A percentile compares a stretch with the other conserved stretches of the same genome.
Evolutionary conservation across 495 filamentous ascomycete genomes (phyloP).

Genomic region (Letharia columbiana): DNA sequence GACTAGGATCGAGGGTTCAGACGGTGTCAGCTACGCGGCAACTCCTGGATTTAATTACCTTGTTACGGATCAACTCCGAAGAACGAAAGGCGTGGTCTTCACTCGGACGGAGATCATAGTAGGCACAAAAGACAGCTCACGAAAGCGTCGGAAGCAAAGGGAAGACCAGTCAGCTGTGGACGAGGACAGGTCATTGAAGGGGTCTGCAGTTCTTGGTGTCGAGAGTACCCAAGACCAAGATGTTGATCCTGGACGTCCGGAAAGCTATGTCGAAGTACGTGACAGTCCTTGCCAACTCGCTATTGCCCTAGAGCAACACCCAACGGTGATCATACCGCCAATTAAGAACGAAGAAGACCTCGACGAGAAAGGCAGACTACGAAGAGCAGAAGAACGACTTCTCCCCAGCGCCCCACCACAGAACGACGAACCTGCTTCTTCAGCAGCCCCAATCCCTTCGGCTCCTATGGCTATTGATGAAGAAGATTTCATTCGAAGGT

Average conservation of each 20-base stretch:
- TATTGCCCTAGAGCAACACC: slow-evolving; percentile 28
- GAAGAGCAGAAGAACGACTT: slow-evolving; percentile 57
- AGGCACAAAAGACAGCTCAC: slow-evolving; percentile 73
- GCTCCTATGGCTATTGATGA: slow-evolving; percentile 40
- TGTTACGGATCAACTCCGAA: slow-evolving; percentile 78
- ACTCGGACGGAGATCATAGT: slow-evolving; percentile 77
- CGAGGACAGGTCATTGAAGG: background rate
- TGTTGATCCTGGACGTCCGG: slow-evolving; percentile 19
- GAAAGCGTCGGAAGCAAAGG: slow-evolving; percentile 44
- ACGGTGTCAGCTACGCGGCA: slow-evolving; percentile 31
- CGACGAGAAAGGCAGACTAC: slow-evolving; percentile 61
- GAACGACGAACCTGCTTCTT: slow-evolving; percentile 42
- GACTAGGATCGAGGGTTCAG: slow-evolving; percentile 39
- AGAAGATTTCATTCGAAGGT: slow-evolving; percentile 17
- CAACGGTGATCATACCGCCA: slow-evolving; percentile 38
- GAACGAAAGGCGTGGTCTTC: slow-evolving; percentile 80
- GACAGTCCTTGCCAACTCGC: slow-evolving; percentile 35
- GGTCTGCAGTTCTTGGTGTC: slow-evolving; percentile 27
- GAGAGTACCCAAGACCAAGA: slow-evolving; percentile 29
- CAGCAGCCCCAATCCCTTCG: slow-evolving; percentile 32
- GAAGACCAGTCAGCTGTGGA: background rate
- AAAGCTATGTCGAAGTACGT: slow-evolving; percentile 31
- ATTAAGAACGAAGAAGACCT: slow-evolving; percentile 49
- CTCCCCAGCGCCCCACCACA: slow-evolving; percentile 61
- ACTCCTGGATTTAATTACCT: slow-evolving; percentile 61